A percentile compares a stretch with the other conserved stretches of the same genome.
phyloP scores from a whole-genome alignment of 352 stramenopile species.

The Halophytophthora polymorphica region DNA sequence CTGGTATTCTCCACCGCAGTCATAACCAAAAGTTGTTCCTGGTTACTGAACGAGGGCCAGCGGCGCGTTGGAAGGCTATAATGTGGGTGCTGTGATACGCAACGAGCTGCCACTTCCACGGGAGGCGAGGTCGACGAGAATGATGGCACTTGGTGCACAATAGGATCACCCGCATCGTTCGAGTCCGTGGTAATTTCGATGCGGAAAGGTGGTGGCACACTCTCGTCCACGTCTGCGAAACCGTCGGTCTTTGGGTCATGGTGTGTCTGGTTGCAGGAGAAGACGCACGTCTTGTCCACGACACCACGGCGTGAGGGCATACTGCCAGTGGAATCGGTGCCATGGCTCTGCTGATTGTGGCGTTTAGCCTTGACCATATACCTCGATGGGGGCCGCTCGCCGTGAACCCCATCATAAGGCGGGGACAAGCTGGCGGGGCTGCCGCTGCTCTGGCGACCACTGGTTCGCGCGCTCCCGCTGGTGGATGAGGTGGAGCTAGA shows the following conservation, averaged over 20 bases:
- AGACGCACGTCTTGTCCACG: slow-evolving; percentile 23
- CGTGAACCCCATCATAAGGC: slow-evolving; percentile 4
- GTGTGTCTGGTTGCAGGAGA: slow-evolving; percentile 52
- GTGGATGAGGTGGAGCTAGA: slow-evolving; percentile 6
- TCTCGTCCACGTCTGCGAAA: slow-evolving; percentile 79
- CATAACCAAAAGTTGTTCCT: slow-evolving; percentile 28
- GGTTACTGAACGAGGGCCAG: slow-evolving; percentile 42
- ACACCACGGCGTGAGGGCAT: slow-evolving; percentile 40
- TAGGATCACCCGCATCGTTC: neutral
- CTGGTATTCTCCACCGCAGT: slow-evolving; percentile 6
- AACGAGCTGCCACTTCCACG: neutral
- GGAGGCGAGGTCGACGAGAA: slow-evolving; percentile 6
- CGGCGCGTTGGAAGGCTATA: slow-evolving; percentile 14
- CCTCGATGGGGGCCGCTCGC: slow-evolving; percentile 59
- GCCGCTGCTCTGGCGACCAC: slow-evolving; percentile 1
- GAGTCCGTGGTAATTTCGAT: slow-evolving; percentile 75
- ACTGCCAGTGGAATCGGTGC: slow-evolving; percentile 1
- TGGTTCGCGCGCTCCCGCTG: slow-evolving; percentile 8
- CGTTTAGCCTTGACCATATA: slow-evolving; percentile 72
- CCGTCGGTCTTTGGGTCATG: slow-evolving; percentile 79
- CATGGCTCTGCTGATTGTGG: slow-evolving; percentile 10
- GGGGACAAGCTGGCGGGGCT: neutral
- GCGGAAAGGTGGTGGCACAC: slow-evolving; percentile 69
- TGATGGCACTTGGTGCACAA: too few species aligned
- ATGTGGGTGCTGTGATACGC: neutral